Conservation (phyloP, 2,329 filamentous ascomycete genomes). For the Nigrograna mackinnonii region DNA sequence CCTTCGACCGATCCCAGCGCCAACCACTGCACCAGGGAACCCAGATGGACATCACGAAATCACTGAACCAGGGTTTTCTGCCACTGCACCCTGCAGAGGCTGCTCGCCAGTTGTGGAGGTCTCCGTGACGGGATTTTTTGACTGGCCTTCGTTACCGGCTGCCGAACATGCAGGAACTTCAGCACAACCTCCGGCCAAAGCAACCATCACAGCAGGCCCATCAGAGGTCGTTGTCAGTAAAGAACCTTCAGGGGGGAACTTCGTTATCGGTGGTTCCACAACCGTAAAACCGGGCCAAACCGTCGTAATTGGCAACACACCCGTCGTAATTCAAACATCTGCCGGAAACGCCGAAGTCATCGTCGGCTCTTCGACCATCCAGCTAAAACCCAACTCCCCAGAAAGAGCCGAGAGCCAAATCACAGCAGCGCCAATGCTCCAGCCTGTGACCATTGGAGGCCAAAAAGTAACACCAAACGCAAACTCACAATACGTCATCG, state of each 20-base stretch:
- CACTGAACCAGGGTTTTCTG: slow-evolving; percentile 29
- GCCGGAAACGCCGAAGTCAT: slow-evolving; percentile 22
- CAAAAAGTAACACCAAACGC: slow-evolving; percentile 25
- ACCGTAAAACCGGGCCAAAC: slow-evolving; percentile 16
- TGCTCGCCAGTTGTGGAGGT: slow-evolving; percentile 33
- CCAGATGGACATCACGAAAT: slow-evolving; percentile 36
- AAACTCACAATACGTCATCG: slow-evolving; percentile 29
- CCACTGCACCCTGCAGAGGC: slow-evolving; percentile 26
- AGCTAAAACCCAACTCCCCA: slow-evolving; percentile 3
- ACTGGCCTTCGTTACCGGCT: slow-evolving; percentile 10
- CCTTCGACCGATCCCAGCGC: slow-evolving; percentile 25
- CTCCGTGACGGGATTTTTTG: slow-evolving; percentile 20
- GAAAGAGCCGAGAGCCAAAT: slow-evolving; percentile 7
- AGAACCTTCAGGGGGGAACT: slow-evolving; percentile 6
- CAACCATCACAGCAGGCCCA: slow-evolving; percentile 13
- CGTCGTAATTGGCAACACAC: slow-evolving; percentile 24
- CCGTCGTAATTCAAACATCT: slow-evolving; percentile 27
- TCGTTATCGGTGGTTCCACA: slow-evolving; percentile 10
- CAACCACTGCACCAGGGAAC: slow-evolving; percentile 23
- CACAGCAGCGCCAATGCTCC: slow-evolving; percentile 20
- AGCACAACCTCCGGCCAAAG: slow-evolving; percentile 2
- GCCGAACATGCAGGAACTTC: slow-evolving; percentile 21
- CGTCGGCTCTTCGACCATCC: slow-evolving; percentile 13
- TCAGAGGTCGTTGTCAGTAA: slow-evolving; percentile 11
- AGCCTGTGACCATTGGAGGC: slow-evolving; percentile 23